Evolutionary conservation across 257 asterid genomes (phyloP).

Genomic region (Cinchona pubescens): DNA sequence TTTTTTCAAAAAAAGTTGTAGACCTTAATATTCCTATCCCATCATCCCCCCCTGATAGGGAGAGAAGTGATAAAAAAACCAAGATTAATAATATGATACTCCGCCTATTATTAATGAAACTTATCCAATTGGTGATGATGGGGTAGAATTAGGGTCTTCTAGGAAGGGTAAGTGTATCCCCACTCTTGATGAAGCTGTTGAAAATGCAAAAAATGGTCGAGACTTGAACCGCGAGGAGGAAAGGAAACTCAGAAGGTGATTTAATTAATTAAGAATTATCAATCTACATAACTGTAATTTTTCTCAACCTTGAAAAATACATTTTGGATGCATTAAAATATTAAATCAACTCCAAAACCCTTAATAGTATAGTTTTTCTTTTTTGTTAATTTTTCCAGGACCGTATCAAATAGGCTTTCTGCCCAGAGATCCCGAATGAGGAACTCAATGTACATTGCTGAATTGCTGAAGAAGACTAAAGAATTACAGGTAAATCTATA

Average conservation of each 20-base stretch:
- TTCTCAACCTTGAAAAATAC: neutral
- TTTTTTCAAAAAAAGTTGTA: neutral
- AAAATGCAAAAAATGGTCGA: conserved; percentile 20
- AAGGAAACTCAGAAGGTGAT: conserved; percentile 48
- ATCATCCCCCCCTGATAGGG: neutral
- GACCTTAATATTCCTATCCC: neutral
- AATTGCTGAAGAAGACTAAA: conserved; percentile 33
- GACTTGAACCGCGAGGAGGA: conserved; percentile 16
- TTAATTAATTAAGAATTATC: no score
- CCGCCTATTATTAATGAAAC: no score
- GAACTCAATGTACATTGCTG: conserved; percentile 24
- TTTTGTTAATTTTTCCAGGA: conserved; percentile 28
- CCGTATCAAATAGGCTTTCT: conserved; percentile 54
- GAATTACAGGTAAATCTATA: conserved; percentile 35
- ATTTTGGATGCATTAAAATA: neutral
- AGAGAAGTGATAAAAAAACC: neutral
- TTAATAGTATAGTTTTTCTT: neutral
- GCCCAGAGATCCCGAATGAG: conserved; percentile 44
- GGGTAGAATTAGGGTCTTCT: neutral
- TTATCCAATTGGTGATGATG: neutral
- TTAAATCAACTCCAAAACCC: no score
- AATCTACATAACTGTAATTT: neutral
- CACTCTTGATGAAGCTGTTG: conserved; percentile 14
- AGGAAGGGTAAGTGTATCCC: neutral
- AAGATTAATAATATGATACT: neutral